Evolutionary conservation across 257 asterid species (phyloP), one percentile per base, ranked within the genome.

Genomic region (Solanum peruvianum): DNA sequence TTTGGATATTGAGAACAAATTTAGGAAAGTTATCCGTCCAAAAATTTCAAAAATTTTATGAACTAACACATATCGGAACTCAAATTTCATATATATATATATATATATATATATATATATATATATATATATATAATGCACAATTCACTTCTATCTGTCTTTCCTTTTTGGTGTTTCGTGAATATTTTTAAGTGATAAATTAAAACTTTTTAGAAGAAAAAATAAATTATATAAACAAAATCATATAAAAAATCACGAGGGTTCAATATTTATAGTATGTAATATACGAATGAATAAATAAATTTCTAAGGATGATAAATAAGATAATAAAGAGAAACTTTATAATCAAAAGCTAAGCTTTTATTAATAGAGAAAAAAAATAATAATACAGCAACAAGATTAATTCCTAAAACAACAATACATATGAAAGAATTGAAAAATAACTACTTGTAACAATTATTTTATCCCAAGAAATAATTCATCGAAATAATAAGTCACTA

Each of bases 171-270:
- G 7, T 47, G 58, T 1, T 47, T 4, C 0, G 20, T 47, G 6
- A 47, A 14, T 47, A 1, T 47, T 47, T 20, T 47, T 45, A 2
- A 0, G 16, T 1, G 2, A 2, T 0, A 2, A 5, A 33, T 33
- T 1, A 6, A 45, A 47, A 27, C 27, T 27, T 27, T 27, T 27
- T 27, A 27, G 27, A 27, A 1, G 27, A 27, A 27, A 27, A 27
- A 27, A 27, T 27, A 27, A 27, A 27, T 27, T 27, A 27, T 27
- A 27, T 27, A 27, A 27, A 27, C 27, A 27, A 27, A 27, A 27
- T 27, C 27, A 27, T 27, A 27, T 27, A 27, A 27, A 41, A 47
- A 47, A 47, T 16, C 7, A 13, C 6, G 2, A 47, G 21, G 2
- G 21, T 49, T 49, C 21, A 56, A 56, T 0, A 56, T 56, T 56